phyloP scores from a whole-genome alignment of 169 alveolate genomes.

The Cryptosporidium parvum region DNA sequence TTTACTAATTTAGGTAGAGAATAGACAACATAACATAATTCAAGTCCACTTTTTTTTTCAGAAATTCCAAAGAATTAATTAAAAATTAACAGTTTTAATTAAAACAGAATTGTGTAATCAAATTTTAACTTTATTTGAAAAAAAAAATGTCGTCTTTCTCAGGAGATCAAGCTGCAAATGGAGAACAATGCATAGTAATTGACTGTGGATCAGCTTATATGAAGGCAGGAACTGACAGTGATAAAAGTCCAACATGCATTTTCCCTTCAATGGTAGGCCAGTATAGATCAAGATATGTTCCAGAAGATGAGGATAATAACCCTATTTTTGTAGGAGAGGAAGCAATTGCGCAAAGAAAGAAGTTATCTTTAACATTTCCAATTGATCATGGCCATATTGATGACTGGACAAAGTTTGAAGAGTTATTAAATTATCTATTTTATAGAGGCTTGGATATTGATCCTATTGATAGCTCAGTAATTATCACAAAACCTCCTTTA shows the following conservation, averaged over 20 bases:
- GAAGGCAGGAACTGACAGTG: conserved; percentile 86
- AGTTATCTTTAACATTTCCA: conserved; percentile 78
- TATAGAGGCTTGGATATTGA: conserved; percentile 75
- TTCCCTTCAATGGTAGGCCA: conserved; percentile 83
- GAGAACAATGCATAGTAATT: conserved; percentile 38
- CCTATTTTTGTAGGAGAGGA: conserved; percentile 84
- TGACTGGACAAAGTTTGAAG: conserved; percentile 83
- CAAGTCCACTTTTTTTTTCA: background rate
- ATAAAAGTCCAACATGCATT: conserved; percentile 82
- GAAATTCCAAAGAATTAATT: background rate
- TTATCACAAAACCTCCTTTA: conserved; percentile 82
- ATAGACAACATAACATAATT: too few relatives aligned
- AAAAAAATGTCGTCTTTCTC: conserved; percentile 29
- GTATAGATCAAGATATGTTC: conserved; percentile 80
- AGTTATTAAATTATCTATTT: conserved; percentile 77
- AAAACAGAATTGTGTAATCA: background rate
- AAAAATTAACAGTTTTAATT: background rate
- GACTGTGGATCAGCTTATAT: conserved; percentile 83
- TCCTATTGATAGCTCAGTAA: conserved; percentile 78
- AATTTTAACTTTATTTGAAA: background rate
- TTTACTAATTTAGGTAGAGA: background rate
- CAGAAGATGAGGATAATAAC: conserved; percentile 83
- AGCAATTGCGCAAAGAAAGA: conserved; percentile 79
- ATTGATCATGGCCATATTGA: conserved; percentile 84
- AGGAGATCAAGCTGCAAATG: conserved; percentile 42